phyloP scores from a whole-genome alignment of 2,329 filamentous ascomycete genomes.

The Talaromyces islandicus region DNA sequence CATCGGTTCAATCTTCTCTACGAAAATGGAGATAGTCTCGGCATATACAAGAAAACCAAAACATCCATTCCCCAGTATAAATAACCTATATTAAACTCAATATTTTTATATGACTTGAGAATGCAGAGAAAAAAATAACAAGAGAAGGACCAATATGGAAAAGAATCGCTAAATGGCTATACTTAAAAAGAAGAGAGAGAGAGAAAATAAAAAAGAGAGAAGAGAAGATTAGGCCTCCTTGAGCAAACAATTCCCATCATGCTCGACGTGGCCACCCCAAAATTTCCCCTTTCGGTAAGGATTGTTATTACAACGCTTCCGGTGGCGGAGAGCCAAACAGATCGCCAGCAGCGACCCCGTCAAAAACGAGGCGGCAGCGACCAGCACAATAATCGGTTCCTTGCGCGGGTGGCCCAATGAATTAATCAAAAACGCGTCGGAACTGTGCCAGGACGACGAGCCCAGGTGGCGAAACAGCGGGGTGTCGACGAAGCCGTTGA shows the following conservation, averaged over 20 bases:
- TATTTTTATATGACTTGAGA: not conserved
- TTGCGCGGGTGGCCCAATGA: slow-evolving; percentile 9
- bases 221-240: not conserved
- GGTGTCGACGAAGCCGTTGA: slow-evolving; percentile 35
- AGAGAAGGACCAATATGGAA: not conserved
- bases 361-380: slow-evolving; percentile 5
- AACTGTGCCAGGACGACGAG: slow-evolving; percentile 39
- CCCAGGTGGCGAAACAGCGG: slow-evolving; percentile 39
- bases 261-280: not conserved
- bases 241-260: not conserved
- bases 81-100: not conserved
- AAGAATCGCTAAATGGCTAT: not conserved
- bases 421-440: slow-evolving; percentile 28
- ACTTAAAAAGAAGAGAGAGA: not conserved
- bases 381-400: slow-evolving; percentile 3
- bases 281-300: not conserved
- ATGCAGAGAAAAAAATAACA: not conserved
- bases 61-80: not conserved
- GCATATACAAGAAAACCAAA: not conserved
- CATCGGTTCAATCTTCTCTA: not conserved
- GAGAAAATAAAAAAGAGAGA: not conserved
- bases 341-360: not conserved
- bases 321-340: not conserved
- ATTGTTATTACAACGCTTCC: not conserved
- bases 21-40: not conserved